A percentile compares a stretch with the other conserved stretches of the same genome.
These are phyloP conservation scores for Zygnema cylindricum DNA, from an alignment of 139 green algal genomes.

Conservation along the genomic window DNA sequence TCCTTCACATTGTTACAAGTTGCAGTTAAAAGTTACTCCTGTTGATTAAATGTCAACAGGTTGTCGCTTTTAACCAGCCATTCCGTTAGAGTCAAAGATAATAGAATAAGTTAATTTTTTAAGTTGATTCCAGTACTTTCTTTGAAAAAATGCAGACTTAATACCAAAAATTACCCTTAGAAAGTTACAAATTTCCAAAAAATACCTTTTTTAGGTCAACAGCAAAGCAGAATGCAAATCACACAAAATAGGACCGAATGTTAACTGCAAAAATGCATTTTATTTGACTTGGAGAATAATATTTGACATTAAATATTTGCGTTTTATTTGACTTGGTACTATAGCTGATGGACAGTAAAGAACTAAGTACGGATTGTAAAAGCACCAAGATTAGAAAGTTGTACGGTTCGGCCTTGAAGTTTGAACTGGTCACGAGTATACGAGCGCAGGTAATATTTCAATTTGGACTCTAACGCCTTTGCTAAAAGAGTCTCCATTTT, in stretches of 20 bases:
- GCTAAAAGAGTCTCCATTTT: slow-evolving; percentile 51
- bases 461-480: slow-evolving; percentile 45
- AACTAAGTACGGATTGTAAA: neutral
- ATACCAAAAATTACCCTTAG: neutral
- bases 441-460: slow-evolving; percentile 45
- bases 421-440: slow-evolving; percentile 47
- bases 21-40: too few relatives aligned
- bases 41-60: too few relatives aligned
- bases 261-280: neutral
- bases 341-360: slow-evolving; percentile 1
- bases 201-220: too few relatives aligned
- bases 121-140: too few relatives aligned
- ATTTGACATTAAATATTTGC: neutral
- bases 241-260: too few relatives aligned
- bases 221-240: too few relatives aligned
- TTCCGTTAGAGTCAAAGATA: neutral
- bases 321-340: too few relatives aligned
- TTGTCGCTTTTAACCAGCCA: too few relatives aligned
- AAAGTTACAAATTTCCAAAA: neutral
- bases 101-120: neutral
- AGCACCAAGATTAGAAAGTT: slow-evolving; percentile 52
- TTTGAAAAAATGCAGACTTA: too few relatives aligned
- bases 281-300: neutral
- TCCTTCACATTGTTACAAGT: too few relatives aligned
- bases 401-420: slow-evolving; percentile 35